Evolutionary conservation across 805 yeast genomes (phyloP).

Genomic region (Kurtzmaniella cleridarum): DNA sequence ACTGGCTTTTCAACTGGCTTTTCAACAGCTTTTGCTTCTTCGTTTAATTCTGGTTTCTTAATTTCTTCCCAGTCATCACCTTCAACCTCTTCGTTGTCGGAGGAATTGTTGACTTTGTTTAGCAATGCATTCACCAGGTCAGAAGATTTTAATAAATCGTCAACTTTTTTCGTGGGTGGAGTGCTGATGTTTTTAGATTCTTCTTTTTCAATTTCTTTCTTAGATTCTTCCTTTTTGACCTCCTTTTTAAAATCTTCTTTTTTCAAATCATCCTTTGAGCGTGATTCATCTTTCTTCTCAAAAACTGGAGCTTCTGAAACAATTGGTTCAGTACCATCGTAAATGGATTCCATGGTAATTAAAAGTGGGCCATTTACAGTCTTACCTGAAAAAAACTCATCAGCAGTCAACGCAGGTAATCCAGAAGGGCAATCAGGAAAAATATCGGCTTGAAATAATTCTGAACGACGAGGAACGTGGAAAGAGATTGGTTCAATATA

Average conservation of each 20-base stretch:
- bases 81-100: constrained; percentile 34
- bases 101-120: constrained; percentile 32
- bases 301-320: constrained; percentile 37
- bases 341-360: constrained; percentile 68
- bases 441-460: constrained; percentile 86
- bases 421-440: constrained; percentile 87
- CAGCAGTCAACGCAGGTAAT: constrained; percentile 71
- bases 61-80: constrained; percentile 41
- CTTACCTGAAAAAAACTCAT: constrained; percentile 77
- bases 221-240: constrained; percentile 5
- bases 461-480: constrained; percentile 90
- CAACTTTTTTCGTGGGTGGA: constrained; percentile 23
- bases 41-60: constrained; percentile 23
- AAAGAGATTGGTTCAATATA: constrained; percentile 88
- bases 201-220: constrained; percentile 7
- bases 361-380: constrained; percentile 78
- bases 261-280: constrained; percentile 8
- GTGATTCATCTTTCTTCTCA: constrained; percentile 14
- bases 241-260: constrained; percentile 10
- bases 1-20: constrained; percentile 2
- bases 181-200: constrained; percentile 3
- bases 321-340: constrained; percentile 64
- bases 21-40: constrained; percentile 9
- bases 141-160: constrained; percentile 33
- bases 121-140: constrained; percentile 30